These are phyloP conservation scores for Exophiala aquamarina DNA, from an alignment of 2,329 filamentous ascomycete species.

Conservation along the genomic window DNA sequence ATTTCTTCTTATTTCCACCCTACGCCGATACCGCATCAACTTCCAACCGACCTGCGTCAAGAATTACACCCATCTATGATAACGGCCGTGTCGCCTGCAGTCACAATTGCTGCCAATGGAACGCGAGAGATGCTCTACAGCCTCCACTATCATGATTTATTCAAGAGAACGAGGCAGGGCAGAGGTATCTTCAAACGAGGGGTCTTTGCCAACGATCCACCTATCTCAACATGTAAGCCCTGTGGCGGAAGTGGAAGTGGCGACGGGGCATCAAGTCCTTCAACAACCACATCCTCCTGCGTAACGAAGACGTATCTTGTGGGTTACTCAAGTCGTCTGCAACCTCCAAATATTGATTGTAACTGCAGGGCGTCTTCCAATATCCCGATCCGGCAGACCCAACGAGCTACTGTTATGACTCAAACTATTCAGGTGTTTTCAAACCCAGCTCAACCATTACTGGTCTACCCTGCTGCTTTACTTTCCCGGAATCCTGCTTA, in stretches of 20 bases:
- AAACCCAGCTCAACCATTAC: conserved; percentile 9
- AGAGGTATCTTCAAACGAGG: conserved; percentile 22
- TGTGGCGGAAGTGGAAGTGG: conserved; percentile 15
- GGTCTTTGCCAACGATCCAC: conserved; percentile 23
- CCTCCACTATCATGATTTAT: conserved; percentile 23
- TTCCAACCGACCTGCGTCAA: conserved; percentile 21
- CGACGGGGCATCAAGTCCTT: conserved; percentile 1
- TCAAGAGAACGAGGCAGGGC: conserved; percentile 18
- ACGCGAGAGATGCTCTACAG: conserved; percentile 22
- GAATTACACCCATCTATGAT: conserved; percentile 23
- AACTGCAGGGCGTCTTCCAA: conserved; percentile 22
- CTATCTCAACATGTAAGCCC: conserved; percentile 23
- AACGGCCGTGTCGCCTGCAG: conserved; percentile 23
- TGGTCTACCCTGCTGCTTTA: conserved; percentile 24
- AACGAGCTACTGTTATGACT: conserved; percentile 19
- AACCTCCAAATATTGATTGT: background rate
- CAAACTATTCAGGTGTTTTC: conserved; percentile 21
- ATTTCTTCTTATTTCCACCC: conserved; percentile 12
- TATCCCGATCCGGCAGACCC: conserved; percentile 9
- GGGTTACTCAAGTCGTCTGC: background rate
- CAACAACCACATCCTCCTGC: conserved; percentile 12
- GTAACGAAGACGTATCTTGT: conserved; percentile 17
- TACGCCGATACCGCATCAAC: conserved; percentile 23
- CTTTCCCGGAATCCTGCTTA: conserved; percentile 20
- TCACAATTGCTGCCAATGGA: conserved; percentile 19